Evolutionary conservation across 176 grass and related monocot species (phyloP).

Genomic region (Rhipidocladum racemiflorum): DNA sequence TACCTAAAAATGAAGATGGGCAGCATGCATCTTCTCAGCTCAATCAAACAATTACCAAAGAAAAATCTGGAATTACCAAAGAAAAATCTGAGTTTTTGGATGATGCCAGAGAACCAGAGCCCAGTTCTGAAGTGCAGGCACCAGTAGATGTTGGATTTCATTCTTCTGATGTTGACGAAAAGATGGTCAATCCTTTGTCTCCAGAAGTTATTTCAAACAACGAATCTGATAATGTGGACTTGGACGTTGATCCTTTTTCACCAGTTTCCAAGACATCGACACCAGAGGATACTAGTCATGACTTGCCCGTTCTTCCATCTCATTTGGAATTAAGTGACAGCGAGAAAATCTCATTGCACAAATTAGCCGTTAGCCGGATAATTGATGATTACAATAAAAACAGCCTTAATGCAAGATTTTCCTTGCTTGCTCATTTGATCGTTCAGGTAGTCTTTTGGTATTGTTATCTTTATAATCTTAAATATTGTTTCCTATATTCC

Average conservation of each 20-base stretch:
- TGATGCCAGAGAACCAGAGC: conserved; percentile 28
- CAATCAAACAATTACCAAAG: conserved; percentile 33
- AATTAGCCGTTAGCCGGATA: conserved; percentile 58
- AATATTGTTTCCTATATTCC: not conserved
- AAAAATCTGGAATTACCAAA: conserved; percentile 30
- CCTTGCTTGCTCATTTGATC: conserved; percentile 82
- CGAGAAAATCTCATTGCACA: conserved; percentile 52
- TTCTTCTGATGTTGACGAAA: conserved; percentile 37
- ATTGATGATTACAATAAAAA: conserved; percentile 68
- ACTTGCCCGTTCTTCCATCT: conserved; percentile 63
- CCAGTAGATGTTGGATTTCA: conserved; percentile 17
- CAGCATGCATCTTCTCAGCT: conserved; percentile 22
- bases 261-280: conserved; percentile 26
- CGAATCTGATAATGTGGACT: conserved; percentile 48
- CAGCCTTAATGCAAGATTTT: conserved; percentile 53
- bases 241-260: conserved; percentile 62
- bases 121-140: conserved; percentile 30
- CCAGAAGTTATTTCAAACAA: conserved; percentile 49
- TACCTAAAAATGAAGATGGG: conserved; percentile 34
- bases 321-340: conserved; percentile 65
- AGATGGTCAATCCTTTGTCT: conserved; percentile 50
- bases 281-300: conserved; percentile 65
- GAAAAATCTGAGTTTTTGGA: conserved; percentile 38
- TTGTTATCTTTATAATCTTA: conserved; percentile 25
- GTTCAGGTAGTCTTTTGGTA: conserved; percentile 61